Base-by-base conservation (phyloP, 164 flowering plant species). In the Magnolia sinica region DNA sequence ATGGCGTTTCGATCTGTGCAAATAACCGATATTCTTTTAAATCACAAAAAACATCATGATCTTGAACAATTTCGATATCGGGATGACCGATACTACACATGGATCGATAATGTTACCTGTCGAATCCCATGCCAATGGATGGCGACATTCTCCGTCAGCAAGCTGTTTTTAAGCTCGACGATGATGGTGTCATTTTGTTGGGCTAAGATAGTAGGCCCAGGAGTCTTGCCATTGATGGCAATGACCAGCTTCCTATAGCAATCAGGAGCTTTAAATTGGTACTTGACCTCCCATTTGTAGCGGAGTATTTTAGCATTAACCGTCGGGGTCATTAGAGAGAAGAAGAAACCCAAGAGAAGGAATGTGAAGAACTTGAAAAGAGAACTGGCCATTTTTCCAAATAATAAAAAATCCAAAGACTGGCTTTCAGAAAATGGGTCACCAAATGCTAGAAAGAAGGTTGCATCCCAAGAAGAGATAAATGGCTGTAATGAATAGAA, bases 61-160 rank as follows among this genome's bases (percentile, higher is more conserved):
- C 11, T 11, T 22, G 14, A 24, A 5, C 45, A 37, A 37, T 37
- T 37, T 37, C 45, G 45, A 37, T 37, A 37, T 37, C 45, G 45
- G 45, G 45, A 37, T 37, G 45, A 37, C 45, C 5, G 45, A 37
- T 37, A 37, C 45, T 5, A 37, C 6, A 5, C 5, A 37, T 29
- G 71, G 8, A 27, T 31, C 9, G 11, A 7, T 4, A 18, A 18
- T 19, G 2, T 4, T 70, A 91, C 97, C 94, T 94, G 98, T 65
- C 98, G 85, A 71, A 95, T 93, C 18, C 98, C 98, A 80, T 95
- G 98, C 98, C 98, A 93, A 66, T 95, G 98, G 69, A 95, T 89
- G 1, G 97, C 96, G 20, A 88, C 80, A 59, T 91, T 90, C 76
- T 95, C 98, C 0, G 97, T 91, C 2, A 84, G 18, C 84, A 95